phyloP scores from a whole-genome alignment of 371 early-diverging fungal genomes.

The Fennellomyces sp. region DNA sequence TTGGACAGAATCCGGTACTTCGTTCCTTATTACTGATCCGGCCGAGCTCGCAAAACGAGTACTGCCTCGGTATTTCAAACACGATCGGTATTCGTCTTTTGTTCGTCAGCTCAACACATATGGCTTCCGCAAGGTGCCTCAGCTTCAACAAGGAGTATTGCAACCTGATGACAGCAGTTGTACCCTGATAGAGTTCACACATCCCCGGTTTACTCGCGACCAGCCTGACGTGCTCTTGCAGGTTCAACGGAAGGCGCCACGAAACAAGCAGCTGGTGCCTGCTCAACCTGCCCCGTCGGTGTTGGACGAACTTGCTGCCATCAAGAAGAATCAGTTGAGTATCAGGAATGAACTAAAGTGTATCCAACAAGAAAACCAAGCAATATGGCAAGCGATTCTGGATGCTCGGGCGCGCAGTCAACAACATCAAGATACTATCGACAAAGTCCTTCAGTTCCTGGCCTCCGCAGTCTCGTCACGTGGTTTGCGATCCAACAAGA shows the following conservation, averaged over 20 bases:
- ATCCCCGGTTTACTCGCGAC: constrained; percentile 57
- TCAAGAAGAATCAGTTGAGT: constrained; percentile 87
- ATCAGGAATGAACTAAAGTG: constrained; percentile 84
- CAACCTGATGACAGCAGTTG: constrained; percentile 58
- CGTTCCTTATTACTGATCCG: constrained; percentile 69
- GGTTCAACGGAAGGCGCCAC: constrained; percentile 47
- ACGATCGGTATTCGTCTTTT: constrained; percentile 92
- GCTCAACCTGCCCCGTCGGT: no score
- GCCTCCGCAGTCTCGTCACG: constrained; percentile 59
- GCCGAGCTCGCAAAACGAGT: constrained; percentile 86
- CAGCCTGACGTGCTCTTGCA: constrained; percentile 57
- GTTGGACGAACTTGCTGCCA: constrained; percentile 82
- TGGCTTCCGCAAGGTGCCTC: constrained; percentile 84
- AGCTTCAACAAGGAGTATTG: constrained; percentile 77
- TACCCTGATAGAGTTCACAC: constrained; percentile 58
- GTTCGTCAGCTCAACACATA: constrained; percentile 96
- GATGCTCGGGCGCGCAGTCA: constrained; percentile 77
- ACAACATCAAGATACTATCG: constrained; percentile 90
- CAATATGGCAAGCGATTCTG: constrained; percentile 86
- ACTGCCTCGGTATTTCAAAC: constrained; percentile 89
- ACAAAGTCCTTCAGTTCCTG: constrained; percentile 84
- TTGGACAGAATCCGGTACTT: constrained; percentile 80
- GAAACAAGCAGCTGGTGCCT: constrained; percentile 40
- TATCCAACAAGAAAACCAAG: constrained; percentile 86
- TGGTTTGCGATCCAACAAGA: constrained; percentile 40